Conservation (phyloP, 495 filamentous ascomycete genomes). For the Letharia columbiana region DNA sequence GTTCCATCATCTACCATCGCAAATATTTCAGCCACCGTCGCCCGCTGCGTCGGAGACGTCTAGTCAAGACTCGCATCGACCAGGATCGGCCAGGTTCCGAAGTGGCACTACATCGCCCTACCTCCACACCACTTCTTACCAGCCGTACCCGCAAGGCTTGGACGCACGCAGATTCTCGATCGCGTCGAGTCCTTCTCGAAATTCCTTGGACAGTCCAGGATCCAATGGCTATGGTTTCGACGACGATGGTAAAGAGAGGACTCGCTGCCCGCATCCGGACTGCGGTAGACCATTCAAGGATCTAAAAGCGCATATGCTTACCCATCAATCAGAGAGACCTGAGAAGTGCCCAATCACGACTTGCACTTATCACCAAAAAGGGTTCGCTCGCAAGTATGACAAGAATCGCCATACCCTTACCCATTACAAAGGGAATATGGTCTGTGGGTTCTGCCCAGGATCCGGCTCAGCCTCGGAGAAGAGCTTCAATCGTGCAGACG, state of each 20-base stretch:
- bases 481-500: conserved; percentile 96
- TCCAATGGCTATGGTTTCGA: conserved; percentile 47
- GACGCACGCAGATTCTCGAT: conserved; percentile 44
- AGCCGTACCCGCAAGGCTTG: conserved; percentile 30
- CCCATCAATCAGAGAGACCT: conserved; percentile 85
- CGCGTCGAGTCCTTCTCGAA: conserved; percentile 47
- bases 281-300: conserved; percentile 92
- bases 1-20: conserved; percentile 22
- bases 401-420: conserved; percentile 98
- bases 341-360: conserved; percentile 94
- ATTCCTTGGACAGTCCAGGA: conserved; percentile 46
- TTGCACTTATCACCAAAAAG: conserved; percentile 92
- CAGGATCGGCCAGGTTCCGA: conserved; percentile 25
- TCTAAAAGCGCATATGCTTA: conserved; percentile 91
- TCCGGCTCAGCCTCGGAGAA: conserved; percentile 90
- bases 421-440: conserved; percentile 99
- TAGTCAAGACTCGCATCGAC: conserved; percentile 28
- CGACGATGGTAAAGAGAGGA: conserved; percentile 57
- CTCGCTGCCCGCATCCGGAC: conserved; percentile 72
- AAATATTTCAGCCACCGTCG: conserved; percentile 30
- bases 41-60: conserved; percentile 28
- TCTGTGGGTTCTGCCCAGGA: conserved; percentile 94
- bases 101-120: conserved; percentile 35
- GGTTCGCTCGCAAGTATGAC: conserved; percentile 96
- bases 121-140: conserved; percentile 27